Conservation (phyloP, 495 filamentous ascomycete species). For the Letharia lupina region DNA sequence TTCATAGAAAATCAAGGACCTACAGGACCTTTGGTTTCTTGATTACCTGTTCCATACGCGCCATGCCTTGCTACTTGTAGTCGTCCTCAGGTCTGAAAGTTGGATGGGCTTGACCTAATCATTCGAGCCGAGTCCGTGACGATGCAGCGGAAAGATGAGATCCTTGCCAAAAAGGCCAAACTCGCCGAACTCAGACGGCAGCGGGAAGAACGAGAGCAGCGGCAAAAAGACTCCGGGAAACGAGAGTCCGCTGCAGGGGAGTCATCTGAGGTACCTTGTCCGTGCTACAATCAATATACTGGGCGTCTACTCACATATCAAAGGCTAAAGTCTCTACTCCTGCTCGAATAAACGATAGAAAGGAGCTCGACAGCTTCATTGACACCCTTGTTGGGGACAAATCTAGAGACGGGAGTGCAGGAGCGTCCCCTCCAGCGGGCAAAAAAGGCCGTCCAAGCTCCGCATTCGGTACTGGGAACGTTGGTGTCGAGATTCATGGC, state of each 20-base stretch:
- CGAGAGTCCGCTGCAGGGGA: slow-evolving; percentile 56
- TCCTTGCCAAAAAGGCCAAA: slow-evolving; percentile 85
- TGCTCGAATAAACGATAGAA: slow-evolving; percentile 58
- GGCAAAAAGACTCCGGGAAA: slow-evolving; percentile 61
- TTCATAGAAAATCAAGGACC: background rate
- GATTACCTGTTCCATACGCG: background rate
- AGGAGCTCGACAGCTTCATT: slow-evolving; percentile 78
- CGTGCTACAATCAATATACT: background rate
- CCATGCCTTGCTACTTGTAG: background rate
- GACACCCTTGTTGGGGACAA: slow-evolving; percentile 68
- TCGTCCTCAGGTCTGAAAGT: background rate
- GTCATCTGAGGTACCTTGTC: slow-evolving; percentile 41
- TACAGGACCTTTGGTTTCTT: background rate
- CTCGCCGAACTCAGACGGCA: slow-evolving; percentile 93
- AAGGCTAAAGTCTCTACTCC: slow-evolving; percentile 50
- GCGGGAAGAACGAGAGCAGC: slow-evolving; percentile 52
- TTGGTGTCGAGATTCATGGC: slow-evolving; percentile 63
- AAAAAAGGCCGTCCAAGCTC: slow-evolving; percentile 75
- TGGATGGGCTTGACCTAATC: too few species aligned
- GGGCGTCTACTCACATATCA: background rate
- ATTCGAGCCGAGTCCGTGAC: background rate
- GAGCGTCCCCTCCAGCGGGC: slow-evolving; percentile 48
- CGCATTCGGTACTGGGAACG: slow-evolving; percentile 63
- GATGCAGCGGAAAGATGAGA: slow-evolving; percentile 78
- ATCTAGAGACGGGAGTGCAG: slow-evolving; percentile 60